These are phyloP conservation scores for Fusarium udum DNA, from an alignment of 2,329 filamentous ascomycete genomes.

Conservation along the genomic window DNA sequence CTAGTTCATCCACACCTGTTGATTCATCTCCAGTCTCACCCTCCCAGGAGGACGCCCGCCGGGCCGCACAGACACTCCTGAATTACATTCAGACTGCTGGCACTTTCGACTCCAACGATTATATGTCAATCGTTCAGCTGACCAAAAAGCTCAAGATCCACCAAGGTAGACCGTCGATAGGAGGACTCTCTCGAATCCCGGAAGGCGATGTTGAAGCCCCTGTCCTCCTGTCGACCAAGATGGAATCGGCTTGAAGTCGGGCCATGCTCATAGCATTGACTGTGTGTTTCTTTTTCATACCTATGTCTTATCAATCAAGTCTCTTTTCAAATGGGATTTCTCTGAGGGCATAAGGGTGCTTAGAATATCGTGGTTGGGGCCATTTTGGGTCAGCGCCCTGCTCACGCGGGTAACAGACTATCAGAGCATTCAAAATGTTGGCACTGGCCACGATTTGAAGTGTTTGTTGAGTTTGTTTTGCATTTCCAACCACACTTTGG, in stretches of 20 bases:
- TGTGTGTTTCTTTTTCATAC: constrained; percentile 17
- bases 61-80: constrained; percentile 83
- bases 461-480: background rate
- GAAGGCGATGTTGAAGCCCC: constrained; percentile 65
- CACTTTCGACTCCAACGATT: constrained; percentile 80
- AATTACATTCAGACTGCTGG: constrained; percentile 81
- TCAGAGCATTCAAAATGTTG: background rate
- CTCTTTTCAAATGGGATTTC: constrained; percentile 6
- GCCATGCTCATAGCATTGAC: background rate
- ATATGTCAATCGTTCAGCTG: constrained; percentile 78
- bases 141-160: constrained; percentile 86
- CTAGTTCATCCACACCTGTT: constrained; percentile 47
- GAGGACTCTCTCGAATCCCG: constrained; percentile 64
- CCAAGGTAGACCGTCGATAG: constrained; percentile 49
- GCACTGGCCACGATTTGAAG: background rate
- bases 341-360: background rate
- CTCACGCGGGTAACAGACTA: constrained; percentile 10
- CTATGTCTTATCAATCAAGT: constrained; percentile 22
- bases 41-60: constrained; percentile 85
- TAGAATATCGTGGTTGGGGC: constrained; percentile 9
- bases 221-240: constrained; percentile 40
- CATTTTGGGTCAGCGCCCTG: constrained; percentile 6
- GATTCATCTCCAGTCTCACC: constrained; percentile 71
- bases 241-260: constrained; percentile 44
- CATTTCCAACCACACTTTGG: background rate